Evolutionary conservation across 1,284 basidiomycete genomes (phyloP), one percentile per base, ranked within the genome.

Genomic region (Puccinia brachypodii): DNA sequence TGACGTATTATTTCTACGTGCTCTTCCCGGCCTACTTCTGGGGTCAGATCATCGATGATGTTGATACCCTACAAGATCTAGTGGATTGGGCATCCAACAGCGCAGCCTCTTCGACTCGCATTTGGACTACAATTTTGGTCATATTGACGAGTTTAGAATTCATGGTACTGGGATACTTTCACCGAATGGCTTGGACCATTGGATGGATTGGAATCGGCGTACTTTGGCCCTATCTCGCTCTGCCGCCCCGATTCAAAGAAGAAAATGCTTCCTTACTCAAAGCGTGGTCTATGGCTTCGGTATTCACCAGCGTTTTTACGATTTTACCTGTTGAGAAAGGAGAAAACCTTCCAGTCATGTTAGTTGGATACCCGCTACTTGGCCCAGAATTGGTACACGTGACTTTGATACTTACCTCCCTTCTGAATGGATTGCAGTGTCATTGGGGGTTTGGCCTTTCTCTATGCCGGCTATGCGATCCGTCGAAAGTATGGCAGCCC

Each of bases 1-100:
- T 89, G 89, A 91, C 91, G 3, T 93, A 94, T 84, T 95, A 92
- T 84, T 83, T 93, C 62, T 96, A 96, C 85, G 89, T 91, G 47
- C 87, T 89, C 0, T 94, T 94, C 83, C 92, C 94, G 0, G 89
- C 90, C 64, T 92, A 91, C 85, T 94, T 95, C 85, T 94, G 86
- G 86, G 40, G 78, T 13, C 53, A 60, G 16, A 79, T 84, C 25
- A 53, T 84, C 3, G 62, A 76, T 31, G 83, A 83, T 74, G 25
- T 77, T 16, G 47, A 79, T 53, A 60, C 71, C 13, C 14, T 83
- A 19, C 74, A 50, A 72, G 73, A 83, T 28, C n/a, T 75, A 6
- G 33, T 36, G 31, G 40, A 47, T 14, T 6, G 31, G 50, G 38
- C 58, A 36, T 44, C 64, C 22, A 68, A 71, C 38, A 31, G 53